Base-by-base conservation (phyloP, 2,329 filamentous ascomycete genomes). In the Purpureocillium takamizusanense region DNA sequence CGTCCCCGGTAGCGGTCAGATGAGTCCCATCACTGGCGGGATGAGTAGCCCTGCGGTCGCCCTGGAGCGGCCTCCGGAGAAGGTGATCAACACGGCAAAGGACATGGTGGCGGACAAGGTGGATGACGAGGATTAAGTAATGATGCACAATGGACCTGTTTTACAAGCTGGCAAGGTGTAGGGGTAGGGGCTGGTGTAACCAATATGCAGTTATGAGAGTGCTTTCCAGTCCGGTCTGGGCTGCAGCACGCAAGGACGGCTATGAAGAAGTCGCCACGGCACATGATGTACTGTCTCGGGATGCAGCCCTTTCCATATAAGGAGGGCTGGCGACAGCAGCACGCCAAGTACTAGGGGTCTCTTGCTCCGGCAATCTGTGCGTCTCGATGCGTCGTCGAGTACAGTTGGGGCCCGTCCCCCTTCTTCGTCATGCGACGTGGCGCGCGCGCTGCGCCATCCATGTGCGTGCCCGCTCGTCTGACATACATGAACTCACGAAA, bases 61-160 rank as follows among this genome's bases (percentile, higher is more conserved):
- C 1, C 45, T 60, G 21, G 64, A 68, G 45, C 56, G 65, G 12
- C 64, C 62, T 9, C 63, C 66, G 0, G 68, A 70, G 51, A 70
- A 62, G 48, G 68, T 73, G 8, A 61, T 72, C 43, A 73, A 71
- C 46, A 69, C 54, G 18, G 57, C 63, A 18, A 70, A 67, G 45
- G 68, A 72, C 42, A 62, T 67, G 56, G 66, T 73, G 3, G 67
- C 66, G 4, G 70, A 73, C 42, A 72, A 72, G 52, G 63, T 72
- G 29, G 65, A 68, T 10, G 70, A 74, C 37, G 69, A 73, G 50
- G 70, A 74, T 43, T 72, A 57, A 47, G 12, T 23, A 12, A 7
- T 14, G 11, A 18, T n/a, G n/a, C 13, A 16, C 35, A 25, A 18
- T 12, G 5, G 27, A 27, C 23, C n/a, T 31, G 12, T 25, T 31